Conservation (phyloP, 1,284 basidiomycete species). For the Tremellales sp. region DNA sequence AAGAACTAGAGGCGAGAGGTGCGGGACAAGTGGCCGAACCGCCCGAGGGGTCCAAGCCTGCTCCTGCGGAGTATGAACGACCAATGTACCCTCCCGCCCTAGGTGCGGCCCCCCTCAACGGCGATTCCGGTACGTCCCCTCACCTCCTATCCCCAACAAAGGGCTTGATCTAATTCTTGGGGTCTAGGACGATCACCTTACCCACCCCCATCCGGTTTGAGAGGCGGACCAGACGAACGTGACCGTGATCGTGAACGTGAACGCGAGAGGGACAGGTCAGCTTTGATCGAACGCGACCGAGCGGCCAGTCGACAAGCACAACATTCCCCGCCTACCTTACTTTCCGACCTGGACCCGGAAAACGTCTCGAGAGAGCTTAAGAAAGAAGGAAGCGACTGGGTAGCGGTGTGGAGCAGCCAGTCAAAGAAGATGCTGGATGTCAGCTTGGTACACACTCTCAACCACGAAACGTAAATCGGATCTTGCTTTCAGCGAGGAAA, state of each 20-base stretch:
- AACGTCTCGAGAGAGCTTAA: conserved; percentile 55
- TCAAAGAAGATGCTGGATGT: conserved; percentile 79
- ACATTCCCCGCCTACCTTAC: conserved; percentile 41
- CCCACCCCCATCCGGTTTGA: conserved; percentile 22
- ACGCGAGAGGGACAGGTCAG: conserved; percentile 7
- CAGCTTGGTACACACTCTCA: conserved; percentile 79
- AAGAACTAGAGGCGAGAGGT: conserved; percentile 58
- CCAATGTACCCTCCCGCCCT: conserved; percentile 18
- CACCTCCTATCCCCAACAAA: neutral
- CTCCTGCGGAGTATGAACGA: conserved; percentile 18
- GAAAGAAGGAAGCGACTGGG: conserved; percentile 90
- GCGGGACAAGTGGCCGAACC: conserved; percentile 24
- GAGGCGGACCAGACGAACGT: conserved; percentile 35
- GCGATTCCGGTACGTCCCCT: conserved; percentile 11
- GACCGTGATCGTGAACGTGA: conserved; percentile 32
- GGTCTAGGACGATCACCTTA: conserved; percentile 33
- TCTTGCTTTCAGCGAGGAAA: neutral
- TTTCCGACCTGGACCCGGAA: conserved; percentile 53
- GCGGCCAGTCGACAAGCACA: conserved; percentile 6
- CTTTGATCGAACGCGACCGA: conserved; percentile 2
- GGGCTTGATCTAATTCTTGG: neutral
- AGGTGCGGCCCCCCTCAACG: conserved; percentile 29
- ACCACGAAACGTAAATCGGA: conserved; percentile 75
- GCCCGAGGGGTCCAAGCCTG: conserved; percentile 26
- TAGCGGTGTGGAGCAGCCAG: conserved; percentile 87